Base-by-base conservation (phyloP, 768 basidiomycete genomes). In the Kwoniella botswanensis region DNA sequence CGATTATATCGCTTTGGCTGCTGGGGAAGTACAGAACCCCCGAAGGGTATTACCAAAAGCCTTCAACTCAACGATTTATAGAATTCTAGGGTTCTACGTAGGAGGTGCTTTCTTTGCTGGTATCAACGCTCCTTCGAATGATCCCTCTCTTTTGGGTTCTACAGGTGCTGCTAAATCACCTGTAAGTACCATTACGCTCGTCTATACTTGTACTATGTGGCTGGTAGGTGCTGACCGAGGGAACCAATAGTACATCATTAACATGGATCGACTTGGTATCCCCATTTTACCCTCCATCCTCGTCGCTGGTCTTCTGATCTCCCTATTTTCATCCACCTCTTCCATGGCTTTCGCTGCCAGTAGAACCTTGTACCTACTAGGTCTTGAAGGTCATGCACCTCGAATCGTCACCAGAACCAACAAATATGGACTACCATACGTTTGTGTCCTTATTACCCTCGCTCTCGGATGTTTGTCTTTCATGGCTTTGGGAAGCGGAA, bases 401-500 rank as follows among this genome's bases (percentile, higher is more conserved):
- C 55, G 35, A n/a, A n/a, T 73, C 64, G 24, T 73, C 17, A 55
- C 54, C 6, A 50, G 57, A n/a, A 62, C 57, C 53, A 73, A 73
- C 68, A 64, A 60, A 21, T 52, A 65, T 55, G 72, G 72, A 42
- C 55, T 70, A 11, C 72, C 72, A 15, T 69, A 70, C 35, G 57
- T 69, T 21, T 61, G 61, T 11, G 72, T 73, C 17, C 41, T 73
- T 5, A 42, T 74, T n/a, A 62, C 66, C 9, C 53, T 67, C n/a
- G 69, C 43, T 7, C 42, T 74, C 9, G 43, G 61, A 9, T 71
- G 71, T 55, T 35, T 78, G 15, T 63, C 71, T 1, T 75, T 74
- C 59, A 68, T 76, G n/a, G 63, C 75, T 6, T 61, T 78, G 12
- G 71, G 70, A 10, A 67, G 69, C 15, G 75, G 77, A 24, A 75